Evolutionary conservation across 2,329 filamentous ascomycete species (phyloP), one percentile per base, ranked within the genome.

Genomic region (Metarhizium guizhouense): DNA sequence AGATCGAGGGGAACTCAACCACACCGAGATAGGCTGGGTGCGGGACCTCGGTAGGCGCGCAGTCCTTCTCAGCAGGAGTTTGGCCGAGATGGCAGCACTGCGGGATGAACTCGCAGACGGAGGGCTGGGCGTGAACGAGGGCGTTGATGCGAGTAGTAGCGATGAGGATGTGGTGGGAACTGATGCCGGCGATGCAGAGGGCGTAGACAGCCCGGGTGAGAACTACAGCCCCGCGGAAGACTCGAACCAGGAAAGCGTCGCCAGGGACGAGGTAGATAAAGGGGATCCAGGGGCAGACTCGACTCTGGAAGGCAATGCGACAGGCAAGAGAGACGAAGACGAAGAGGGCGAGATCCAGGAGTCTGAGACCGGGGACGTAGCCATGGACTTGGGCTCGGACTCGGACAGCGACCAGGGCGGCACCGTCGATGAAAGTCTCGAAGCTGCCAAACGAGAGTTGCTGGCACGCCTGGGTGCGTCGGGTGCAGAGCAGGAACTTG

Each of bases 41-140:
- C 79, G 93, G 52, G 89, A 94, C 56, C 69, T 97, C 38, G 91
- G 88, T 0, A 90, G 90, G 70, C 81, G 85, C 60, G 90, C 90
- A 0, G 83, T 86, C 20, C 67, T 84, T 61, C 68, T 87, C 56
- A 76, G 81, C 61, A 71, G 76, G 13, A 81, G 78, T 52, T 67
- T 83, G 20, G 74, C 74, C 36, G 78, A 84, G 60, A 77, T 80
- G 68, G 76, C 76, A 10, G 72, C 73, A 11, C 60, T 81, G 54
- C 67, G 72, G 51, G 74, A 77, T 25, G 71, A 72, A 56, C 68
- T 74, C 32, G 71, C 68, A 25, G 72, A 72, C 8, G 69, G 66
- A n/a, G 69, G 66, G 1, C 66, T 75, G 6, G 76, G 73, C 0
- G 68, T 74, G 0, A 68, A 72, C 47, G 73, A 80, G 58, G 71